Base-by-base conservation (phyloP, 805 yeast species). In the Ogataea populi-albae region DNA sequence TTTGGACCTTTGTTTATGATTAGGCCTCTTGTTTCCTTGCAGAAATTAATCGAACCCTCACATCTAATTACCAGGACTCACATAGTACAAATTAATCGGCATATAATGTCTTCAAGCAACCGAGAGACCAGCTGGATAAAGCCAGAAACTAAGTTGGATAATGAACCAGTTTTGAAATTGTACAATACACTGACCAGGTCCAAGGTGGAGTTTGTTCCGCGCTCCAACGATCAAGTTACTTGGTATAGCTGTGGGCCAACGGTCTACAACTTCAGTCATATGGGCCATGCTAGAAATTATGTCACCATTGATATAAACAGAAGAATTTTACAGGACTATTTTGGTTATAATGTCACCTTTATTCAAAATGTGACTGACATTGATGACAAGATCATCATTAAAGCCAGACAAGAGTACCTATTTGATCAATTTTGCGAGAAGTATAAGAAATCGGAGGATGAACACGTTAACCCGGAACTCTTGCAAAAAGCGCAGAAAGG, bases 241-340 rank as follows among this genome's bases (percentile, higher is more conserved):
- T 93, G 98, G 98, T 93, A 93, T 66, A 85, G 88, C 39, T 93
- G 98, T 73, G 98, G 98, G 5, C 98, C 98, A 9, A 93, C 98
- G 0, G 98, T 93, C 11, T 93, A 93, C 57, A 96, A 93, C 62
- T 79, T 93, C 22, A 77, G 89, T 34, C 98, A 93, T 57, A 88
- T 93, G 97, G 98, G 98, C 16, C 98, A 93, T 61, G 98, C 98
- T 10, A 73, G 98, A 62, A 93, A 93, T 64, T 93, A 93, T 55
- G 98, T 93, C 32, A 78, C 96, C 7, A 86, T 85, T 35, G 98
- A 93, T 61, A 87, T 93, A 57, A 85, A 88, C 58, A 79, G 98
- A 59, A 75, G 98, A 49, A 75, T 93, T 33, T 59, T 93, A 46
- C 87, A 82, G 60, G 86, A 91, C 61, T 91, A 87, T 62, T 93